phyloP scores from a whole-genome alignment of 495 filamentous ascomycete genomes.

The Talaromyces trachyspermus region DNA sequence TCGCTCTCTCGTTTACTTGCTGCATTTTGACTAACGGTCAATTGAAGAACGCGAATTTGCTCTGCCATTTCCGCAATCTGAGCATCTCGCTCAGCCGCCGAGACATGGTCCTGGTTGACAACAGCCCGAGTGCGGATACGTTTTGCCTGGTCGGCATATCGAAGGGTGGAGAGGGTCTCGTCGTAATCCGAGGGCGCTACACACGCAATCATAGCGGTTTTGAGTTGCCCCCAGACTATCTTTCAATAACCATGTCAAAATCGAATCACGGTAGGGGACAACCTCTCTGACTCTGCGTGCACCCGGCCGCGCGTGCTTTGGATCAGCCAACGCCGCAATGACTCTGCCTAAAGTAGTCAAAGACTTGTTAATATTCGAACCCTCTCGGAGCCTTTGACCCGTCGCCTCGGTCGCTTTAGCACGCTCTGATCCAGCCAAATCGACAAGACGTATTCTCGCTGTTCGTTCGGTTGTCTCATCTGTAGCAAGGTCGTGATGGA shows the following conservation, averaged over 20 bases:
- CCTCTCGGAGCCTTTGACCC: constrained; percentile 81
- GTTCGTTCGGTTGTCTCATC: constrained; percentile 93
- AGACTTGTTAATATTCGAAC: constrained; percentile 97
- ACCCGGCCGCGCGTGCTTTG: constrained; percentile 48
- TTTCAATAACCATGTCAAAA: constrained; percentile 96
- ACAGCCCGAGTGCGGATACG: constrained; percentile 93
- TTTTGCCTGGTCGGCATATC: constrained; percentile 97
- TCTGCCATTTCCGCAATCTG: constrained; percentile 92
- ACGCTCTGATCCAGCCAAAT: constrained; percentile 90
- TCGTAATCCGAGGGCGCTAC: constrained; percentile 95
- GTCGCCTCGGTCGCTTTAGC: constrained; percentile 95
- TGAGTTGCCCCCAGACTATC: constrained; percentile 85
- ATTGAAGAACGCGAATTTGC: constrained; percentile 77
- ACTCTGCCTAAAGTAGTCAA: constrained; percentile 92
- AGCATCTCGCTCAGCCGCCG: constrained; percentile 80
- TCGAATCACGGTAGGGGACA: constrained; percentile 91
- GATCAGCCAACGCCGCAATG: constrained; percentile 92
- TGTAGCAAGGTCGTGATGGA: constrained; percentile 86
- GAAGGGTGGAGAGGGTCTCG: constrained; percentile 89
- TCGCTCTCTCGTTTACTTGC: constrained; percentile 43
- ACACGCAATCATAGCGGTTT: constrained; percentile 99
- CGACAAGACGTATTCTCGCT: constrained; percentile 89
- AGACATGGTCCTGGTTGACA: constrained; percentile 88
- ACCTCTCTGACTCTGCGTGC: constrained; percentile 55
- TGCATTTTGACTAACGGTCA: constrained; percentile 53